Evolutionary conservation across 2,329 filamentous ascomycete genomes (phyloP), one percentile per base, ranked within the genome.

Genomic region (Botrytis byssoidea): DNA sequence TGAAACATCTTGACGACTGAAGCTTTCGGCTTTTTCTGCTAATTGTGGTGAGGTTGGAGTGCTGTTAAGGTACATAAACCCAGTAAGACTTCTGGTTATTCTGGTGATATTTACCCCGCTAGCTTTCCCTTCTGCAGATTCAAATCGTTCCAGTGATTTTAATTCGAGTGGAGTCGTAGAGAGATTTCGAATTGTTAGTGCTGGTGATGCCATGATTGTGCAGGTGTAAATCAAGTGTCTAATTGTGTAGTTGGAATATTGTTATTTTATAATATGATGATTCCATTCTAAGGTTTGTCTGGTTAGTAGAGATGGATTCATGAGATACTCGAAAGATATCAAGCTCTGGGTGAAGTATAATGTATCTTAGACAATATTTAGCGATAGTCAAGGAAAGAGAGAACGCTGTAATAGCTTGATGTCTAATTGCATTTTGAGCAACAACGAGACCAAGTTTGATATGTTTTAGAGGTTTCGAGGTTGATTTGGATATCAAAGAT

Each of bases 161-260:
- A 98, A 87, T 77, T 91, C 89, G 72, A 97, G 85, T n/a, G 90
- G 86, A 67, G 88, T 90, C 73, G 88, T 85, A 63, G 93, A 95
- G 77, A 97, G 85, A 82, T 98, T 98, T 79, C 95, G 93, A 79
- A 98, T 89, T 7, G 88, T 92, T 77, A 97, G 84, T 25, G 74
- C 69, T 73, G 79, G 74, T 25, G 55, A n/a, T 22, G 77, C 68
- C 79, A 80, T 80, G 70, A n/a, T 67, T 35, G 35, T 55, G 46
- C 42, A 67, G 61, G 20, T 57, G 35, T 72, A 16, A 29, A 55
- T 5, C 32, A 37, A 25, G 40, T 48, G 42, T 70, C 68, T 61
- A 61, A 46, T 44, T 35, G 55, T 35, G 51, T 61, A 35, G 68
- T 37, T 44, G 55, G 3, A 44, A 29, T 32, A 29, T 60, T 20